phyloP scores from a whole-genome alignment of 768 basidiomycete species.

The Exidia glandulosa region DNA sequence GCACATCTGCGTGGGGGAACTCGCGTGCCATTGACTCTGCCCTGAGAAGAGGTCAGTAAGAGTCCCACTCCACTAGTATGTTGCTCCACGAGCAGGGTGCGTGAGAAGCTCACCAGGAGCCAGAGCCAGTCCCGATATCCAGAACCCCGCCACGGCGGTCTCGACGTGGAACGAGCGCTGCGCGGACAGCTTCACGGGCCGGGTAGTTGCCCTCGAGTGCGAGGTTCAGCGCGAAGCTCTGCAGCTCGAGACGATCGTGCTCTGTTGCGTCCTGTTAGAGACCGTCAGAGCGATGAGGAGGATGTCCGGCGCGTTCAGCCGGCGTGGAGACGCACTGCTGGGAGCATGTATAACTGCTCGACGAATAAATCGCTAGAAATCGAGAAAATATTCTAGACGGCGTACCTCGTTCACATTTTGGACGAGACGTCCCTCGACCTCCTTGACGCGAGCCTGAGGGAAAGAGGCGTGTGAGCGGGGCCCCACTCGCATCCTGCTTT shows the following conservation, averaged over 20 bases:
- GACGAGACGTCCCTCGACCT: not conserved
- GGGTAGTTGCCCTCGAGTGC: conserved; percentile 3
- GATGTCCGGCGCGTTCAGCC: not conserved
- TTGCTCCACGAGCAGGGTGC: not conserved
- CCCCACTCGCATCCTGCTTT: too few relatives aligned
- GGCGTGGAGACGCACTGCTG: not conserved
- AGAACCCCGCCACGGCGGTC: conserved; percentile 2
- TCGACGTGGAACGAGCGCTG: conserved; percentile 3
- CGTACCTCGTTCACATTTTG: not conserved
- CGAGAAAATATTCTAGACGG: not conserved
- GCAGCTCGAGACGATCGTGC: conserved; percentile 4
- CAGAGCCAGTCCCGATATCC: conserved; percentile 8
- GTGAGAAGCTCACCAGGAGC: conserved; percentile 2
- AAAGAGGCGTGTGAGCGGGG: not conserved
- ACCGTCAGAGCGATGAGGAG: not conserved
- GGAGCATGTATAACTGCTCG: not conserved
- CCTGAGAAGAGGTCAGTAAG: too few relatives aligned
- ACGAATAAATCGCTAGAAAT: too few relatives aligned
- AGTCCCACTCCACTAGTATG: too few relatives aligned
- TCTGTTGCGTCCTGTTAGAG: not conserved
- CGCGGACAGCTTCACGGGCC: conserved; percentile 1
- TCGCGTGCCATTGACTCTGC: conserved; percentile 7
- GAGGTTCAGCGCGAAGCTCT: conserved; percentile 1
- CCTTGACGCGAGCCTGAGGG: not conserved
- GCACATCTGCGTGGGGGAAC: conserved; percentile 7